Conservation (phyloP, 345 rosid species). For the Bruguiera parviflora region DNA sequence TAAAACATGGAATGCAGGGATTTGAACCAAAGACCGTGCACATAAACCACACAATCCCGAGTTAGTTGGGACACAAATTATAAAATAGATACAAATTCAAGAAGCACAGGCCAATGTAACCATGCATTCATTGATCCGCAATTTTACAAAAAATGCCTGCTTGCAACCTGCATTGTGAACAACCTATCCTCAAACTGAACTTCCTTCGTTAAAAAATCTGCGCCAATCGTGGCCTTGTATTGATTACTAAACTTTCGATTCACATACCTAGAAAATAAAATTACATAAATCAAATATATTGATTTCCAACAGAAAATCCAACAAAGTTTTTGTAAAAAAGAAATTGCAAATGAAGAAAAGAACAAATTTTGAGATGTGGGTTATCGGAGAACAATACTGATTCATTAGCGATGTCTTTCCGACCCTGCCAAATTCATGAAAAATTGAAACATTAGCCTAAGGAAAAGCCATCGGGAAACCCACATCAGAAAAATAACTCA, state of each 20-base stretch:
- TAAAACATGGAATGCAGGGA: too few relatives aligned
- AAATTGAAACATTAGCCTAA: background rate
- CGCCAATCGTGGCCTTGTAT: conserved; percentile 95
- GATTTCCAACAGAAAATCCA: background rate
- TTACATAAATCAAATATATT: conserved; percentile 7
- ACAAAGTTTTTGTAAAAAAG: background rate
- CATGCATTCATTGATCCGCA: too few relatives aligned
- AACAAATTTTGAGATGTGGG: conserved; percentile 12
- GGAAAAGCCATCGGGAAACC: background rate
- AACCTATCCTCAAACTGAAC: conserved; percentile 80
- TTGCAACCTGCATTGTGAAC: conserved; percentile 80
- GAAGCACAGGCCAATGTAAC: too few relatives aligned
- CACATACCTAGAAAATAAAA: conserved; percentile 57
- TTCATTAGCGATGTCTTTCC: conserved; percentile 97
- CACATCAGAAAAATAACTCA: background rate
- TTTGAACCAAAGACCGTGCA: too few relatives aligned
- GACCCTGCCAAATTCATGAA: conserved; percentile 43
- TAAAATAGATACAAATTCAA: too few relatives aligned
- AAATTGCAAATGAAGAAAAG: background rate
- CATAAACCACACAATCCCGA: too few relatives aligned
- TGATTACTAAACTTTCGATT: conserved; percentile 91
- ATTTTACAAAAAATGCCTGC: background rate
- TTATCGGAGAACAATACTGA: conserved; percentile 52
- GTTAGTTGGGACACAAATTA: too few relatives aligned
- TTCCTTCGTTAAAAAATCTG: conserved; percentile 92